Evolutionary conservation across 2,329 filamentous ascomycete genomes (phyloP).

Genomic region (Xylariaceae sp.): DNA sequence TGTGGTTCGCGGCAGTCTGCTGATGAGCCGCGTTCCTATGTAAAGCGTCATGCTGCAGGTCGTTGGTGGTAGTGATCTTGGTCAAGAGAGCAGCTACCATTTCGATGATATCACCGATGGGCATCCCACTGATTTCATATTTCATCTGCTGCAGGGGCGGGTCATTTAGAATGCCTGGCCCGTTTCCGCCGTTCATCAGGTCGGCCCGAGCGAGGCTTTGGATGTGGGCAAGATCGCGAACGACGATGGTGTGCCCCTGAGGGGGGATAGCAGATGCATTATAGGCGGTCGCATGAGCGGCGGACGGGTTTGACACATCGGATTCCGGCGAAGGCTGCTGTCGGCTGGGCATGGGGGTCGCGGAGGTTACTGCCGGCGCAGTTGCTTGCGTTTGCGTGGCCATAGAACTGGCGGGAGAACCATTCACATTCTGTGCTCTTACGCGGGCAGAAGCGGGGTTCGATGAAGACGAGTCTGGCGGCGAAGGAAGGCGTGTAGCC

Average conservation of each 20-base stretch:
- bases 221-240: conserved; percentile 86
- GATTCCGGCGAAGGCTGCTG: conserved; percentile 24
- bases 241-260: conserved; percentile 57
- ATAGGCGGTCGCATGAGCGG: conserved; percentile 21
- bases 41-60: conserved; percentile 84
- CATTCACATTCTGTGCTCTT: conserved; percentile 33
- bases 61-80: conserved; percentile 96
- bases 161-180: conserved; percentile 42
- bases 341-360: conserved; percentile 16
- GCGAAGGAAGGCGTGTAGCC: conserved; percentile 44
- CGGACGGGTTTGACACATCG: conserved; percentile 17
- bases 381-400: conserved; percentile 31
- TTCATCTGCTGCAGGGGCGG: conserved; percentile 49
- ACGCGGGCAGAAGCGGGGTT: conserved; percentile 29
- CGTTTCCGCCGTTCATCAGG: conserved; percentile 45
- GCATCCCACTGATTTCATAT: conserved; percentile 97
- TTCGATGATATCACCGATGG: conserved; percentile 93
- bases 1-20: conserved; percentile 40
- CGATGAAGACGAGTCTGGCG: conserved; percentile 46
- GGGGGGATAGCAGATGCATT: conserved; percentile 30
- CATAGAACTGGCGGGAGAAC: conserved; percentile 36
- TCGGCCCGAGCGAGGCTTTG: conserved; percentile 81
- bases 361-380: conserved; percentile 15
- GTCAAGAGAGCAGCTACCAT: conserved; percentile 96
- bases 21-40: conserved; percentile 62